Base-by-base conservation (phyloP, 495 filamentous ascomycete species). In the Lasiosphaeria miniovina region DNA sequence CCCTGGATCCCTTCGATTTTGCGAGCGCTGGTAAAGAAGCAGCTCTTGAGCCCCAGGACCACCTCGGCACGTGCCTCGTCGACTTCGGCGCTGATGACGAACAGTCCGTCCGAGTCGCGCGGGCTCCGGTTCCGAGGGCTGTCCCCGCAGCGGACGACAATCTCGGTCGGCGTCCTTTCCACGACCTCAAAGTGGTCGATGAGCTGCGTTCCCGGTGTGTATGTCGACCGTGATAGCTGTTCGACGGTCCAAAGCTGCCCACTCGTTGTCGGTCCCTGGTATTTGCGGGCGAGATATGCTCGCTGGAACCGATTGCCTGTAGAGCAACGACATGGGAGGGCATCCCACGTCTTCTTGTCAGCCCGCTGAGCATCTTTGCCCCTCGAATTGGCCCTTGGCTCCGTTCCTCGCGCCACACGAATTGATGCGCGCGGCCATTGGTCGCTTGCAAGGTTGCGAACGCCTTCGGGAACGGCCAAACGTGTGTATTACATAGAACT, bases 111-210 rank as follows among this genome's bases (percentile, higher is more conserved):
- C 15, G 80, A 84, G 31, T 78, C 74, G 40, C 88, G 75, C 33
- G 86, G 77, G 0, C 75, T 82, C 34, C 61, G 63, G 33, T 81
- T 80, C 52, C 84, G 75, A 0, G 88, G 88, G 4, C 83, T 83
- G 59, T 86, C 88, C 32, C 88, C 88, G 65, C 85, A 86, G 15
- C 88, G 83, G 35, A 90, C 80, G 6, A 82, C 68, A 49, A 90
- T 86, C 35, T 77, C 74, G 33, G 80, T 80, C 7, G 82, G 75
- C 15, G 79, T 83, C 70, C 88, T 86, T 59, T 84, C 82, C 3
- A 91, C 72, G 0, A 91, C 87, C 70, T 91, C 86, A 69, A 91
- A 90, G 71, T 91, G 88, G 67, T 91, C 88, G 33, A 85, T 88
- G 64, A 90, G 82, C 35, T 81, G 68, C 24, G 87, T 87, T 33